Evolutionary conservation across 108 stramenopile genomes (phyloP), one percentile per base, ranked within the genome.

Genomic region (Nitzschia putrida): DNA sequence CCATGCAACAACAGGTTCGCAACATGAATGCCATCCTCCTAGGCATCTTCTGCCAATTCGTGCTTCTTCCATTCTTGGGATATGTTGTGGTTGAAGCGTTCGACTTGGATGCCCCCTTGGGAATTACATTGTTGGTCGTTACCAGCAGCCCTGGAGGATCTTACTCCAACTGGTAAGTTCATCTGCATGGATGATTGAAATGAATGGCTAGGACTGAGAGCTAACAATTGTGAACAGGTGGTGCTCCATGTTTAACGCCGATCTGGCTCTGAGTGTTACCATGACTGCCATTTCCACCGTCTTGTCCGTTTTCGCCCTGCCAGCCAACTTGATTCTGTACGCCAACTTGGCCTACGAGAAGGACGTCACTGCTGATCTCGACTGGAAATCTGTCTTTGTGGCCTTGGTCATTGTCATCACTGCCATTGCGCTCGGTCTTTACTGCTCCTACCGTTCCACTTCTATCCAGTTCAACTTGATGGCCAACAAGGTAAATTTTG

Each of bases 251-350:
- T 90, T 96, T 68, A 96, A 96, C 76, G 89, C 90, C 18, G 93
- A 95, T 65, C 79, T 96, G 51, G 92, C 93, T 2, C 57, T 96
- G 49, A 78, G 74, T 45, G 93, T 96, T 12, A 89, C 93, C 25
- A 93, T 96, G 93, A 96, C 96, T 2, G 91, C 92, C 3, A 88
- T 93, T 29, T 80, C 81, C 38, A 96, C 96, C 0, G 56, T 93
- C 12, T 61, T 90, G 29, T 80, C 80, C 47, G 61, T 82, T 12
- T 57, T 85, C 2, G 76, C 93, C 43, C 79, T 96, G 8, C 96
- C 96, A 1, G 61, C 80, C 0, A 96, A 96, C 60, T 66, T 96
- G 1, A 52, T 92, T 9, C 53, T 95, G 9, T 95, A 95, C 66
- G 79, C 91, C 53, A 87, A 83, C 24, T 63, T 83, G 26, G 71